Percentiles rank a stretch among this genome's conserved stretches.
Conservation (phyloP, 495 filamentous ascomycete species). For the Tetracladium marchalianum region DNA sequence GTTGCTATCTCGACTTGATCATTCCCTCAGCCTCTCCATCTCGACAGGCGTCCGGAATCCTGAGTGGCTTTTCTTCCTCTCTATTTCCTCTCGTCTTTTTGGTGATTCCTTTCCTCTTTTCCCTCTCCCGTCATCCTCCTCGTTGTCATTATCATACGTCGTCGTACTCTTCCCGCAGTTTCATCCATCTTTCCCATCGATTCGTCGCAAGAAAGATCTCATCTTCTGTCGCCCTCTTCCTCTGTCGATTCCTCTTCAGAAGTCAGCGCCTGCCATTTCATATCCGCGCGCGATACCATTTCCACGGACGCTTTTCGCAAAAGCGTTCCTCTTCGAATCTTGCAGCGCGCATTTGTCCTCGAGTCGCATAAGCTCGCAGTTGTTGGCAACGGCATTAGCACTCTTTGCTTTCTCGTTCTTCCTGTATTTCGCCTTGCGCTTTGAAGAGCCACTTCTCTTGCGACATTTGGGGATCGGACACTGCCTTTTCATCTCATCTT, state of each 20-base stretch:
- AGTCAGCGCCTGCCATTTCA: constrained; percentile 11
- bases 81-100: constrained; percentile 41
- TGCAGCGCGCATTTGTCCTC: constrained; percentile 13
- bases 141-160: constrained; percentile 13
- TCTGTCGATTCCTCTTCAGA: constrained; percentile 13
- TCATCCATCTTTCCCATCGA: background rate
- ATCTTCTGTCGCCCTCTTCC: constrained; percentile 13
- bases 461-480: background rate
- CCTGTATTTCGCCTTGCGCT: background rate
- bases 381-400: constrained; percentile 7
- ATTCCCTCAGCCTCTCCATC: constrained; percentile 19
- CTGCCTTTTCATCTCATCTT: too few species aligned
- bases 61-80: constrained; percentile 34
- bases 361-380: constrained; percentile 14
- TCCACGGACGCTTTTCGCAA: constrained; percentile 13
- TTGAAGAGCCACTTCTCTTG: background rate
- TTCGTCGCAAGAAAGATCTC: constrained; percentile 10
- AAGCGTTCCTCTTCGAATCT: constrained; percentile 11
- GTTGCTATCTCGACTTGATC: constrained; percentile 14
- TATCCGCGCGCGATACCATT: constrained; percentile 10
- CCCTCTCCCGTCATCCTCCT: constrained; percentile 8
- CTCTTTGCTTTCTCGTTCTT: constrained; percentile 10
- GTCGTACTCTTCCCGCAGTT: constrained; percentile 3
- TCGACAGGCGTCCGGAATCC: constrained; percentile 30
- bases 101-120: constrained; percentile 24